Evolutionary conservation across 2,329 filamentous ascomycete genomes (phyloP), one percentile per base, ranked within the genome.

Genomic region (Pseudocercospora vitis): DNA sequence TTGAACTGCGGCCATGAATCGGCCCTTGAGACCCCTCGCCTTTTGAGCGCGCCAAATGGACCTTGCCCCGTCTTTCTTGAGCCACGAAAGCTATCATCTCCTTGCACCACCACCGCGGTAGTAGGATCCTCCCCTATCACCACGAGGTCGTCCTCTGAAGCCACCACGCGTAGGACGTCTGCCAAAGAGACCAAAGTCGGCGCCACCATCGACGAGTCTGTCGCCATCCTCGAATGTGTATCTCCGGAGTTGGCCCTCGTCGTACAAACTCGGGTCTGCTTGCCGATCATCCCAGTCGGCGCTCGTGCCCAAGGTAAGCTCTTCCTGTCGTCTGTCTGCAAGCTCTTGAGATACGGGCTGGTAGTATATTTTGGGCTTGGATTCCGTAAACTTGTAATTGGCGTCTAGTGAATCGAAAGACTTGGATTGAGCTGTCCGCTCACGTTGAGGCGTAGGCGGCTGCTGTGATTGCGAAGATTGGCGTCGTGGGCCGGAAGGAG

Each of bases 301-400:
- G 50, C 68, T 71, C 9, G 74, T 77, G 48, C 70, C 69, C 4
- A 70, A 65, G 12, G 79, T 76, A 12, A 88, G 75, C 47, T 77
- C 76, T 52, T 85, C 82, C 3, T 91, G 73, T 9, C 92, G 83
- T 40, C 79, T 78, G 12, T 81, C 77, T 0, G 81, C 86, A 4
- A 91, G 73, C 0, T 84, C 80, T 4, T 83, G 78, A 0, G 82
- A 69, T 0, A 90, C 88, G 1, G 87, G 83, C 37, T 81, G 74
- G 69, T 77, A 87, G 69, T 87, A 87, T 11, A 88, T 70, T 58
- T 82, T 81, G 1, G 85, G 85, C 64, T 86, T 86, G 0, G 82
- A 71, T 1, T 73, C 74, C 0, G 85, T 87, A 14, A 76, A 82
- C 39, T 71, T 69, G 69, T 87, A 87, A 9, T 83, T 75, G 28